These are phyloP conservation scores for Malus hybrid DNA, from an alignment of 331 rosid genomes.

Conservation along the genomic window DNA sequence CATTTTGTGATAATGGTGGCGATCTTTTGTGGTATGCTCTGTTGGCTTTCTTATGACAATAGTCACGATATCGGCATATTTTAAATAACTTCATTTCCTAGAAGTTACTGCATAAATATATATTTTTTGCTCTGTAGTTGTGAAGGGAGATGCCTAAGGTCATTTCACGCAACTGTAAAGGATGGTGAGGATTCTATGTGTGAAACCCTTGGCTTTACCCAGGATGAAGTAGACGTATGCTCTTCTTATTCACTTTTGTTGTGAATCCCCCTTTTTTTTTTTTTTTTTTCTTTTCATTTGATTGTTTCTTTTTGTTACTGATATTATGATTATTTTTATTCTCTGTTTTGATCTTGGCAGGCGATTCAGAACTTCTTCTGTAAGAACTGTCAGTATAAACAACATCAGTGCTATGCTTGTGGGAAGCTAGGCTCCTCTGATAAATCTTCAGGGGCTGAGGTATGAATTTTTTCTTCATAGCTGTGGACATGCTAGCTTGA, in stretches of 20 bases:
- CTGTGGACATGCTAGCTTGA: not conserved
- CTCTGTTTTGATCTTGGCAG: slow-evolving; percentile 32
- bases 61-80: not conserved
- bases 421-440: slow-evolving; percentile 81
- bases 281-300: not conserved
- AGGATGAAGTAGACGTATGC: slow-evolving; percentile 69
- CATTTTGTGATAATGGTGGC: slow-evolving; percentile 88
- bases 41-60: not conserved
- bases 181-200: slow-evolving; percentile 49
- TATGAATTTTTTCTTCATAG: slow-evolving; percentile 18
- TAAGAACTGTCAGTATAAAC: slow-evolving; percentile 57
- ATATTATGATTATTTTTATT: not conserved
- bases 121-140: slow-evolving; percentile 44
- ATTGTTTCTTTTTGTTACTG: not conserved
- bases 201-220: slow-evolving; percentile 58
- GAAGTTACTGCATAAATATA: not conserved
- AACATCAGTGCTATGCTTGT: slow-evolving; percentile 86
- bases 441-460: slow-evolving; percentile 62
- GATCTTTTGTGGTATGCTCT: slow-evolving; percentile 47
- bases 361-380: slow-evolving; percentile 49
- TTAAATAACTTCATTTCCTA: not conserved
- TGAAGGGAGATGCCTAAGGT: slow-evolving; percentile 86
- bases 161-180: slow-evolving; percentile 67
- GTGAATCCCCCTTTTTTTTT: not conserved
- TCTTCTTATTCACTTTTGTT: slow-evolving; percentile 5